These are phyloP conservation scores for Umbelopsis sp. DNA, from an alignment of 192 early-diverging fungal species.

Conservation along the genomic window DNA sequence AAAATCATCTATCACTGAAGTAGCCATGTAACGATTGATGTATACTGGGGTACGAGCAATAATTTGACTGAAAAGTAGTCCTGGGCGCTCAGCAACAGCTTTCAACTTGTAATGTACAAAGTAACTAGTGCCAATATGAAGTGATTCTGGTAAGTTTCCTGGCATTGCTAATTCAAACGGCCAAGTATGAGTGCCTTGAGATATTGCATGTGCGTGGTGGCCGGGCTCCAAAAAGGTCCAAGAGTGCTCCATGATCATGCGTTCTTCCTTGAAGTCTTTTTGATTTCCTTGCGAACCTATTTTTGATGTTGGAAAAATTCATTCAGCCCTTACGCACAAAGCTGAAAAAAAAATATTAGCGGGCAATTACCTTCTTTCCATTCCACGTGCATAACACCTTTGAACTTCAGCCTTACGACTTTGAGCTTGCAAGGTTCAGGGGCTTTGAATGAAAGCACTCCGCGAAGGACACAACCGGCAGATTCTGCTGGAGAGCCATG, in stretches of 20 bases:
- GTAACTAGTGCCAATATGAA: conserved; percentile 42
- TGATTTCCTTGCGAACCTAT: conserved; percentile 22
- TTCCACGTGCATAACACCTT: conserved; percentile 51
- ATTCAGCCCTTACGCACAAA: not conserved
- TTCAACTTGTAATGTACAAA: conserved; percentile 52
- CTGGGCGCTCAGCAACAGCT: conserved; percentile 50
- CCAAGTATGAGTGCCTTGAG: conserved; percentile 43
- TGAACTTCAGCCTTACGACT: conserved; percentile 47
- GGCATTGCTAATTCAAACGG: conserved; percentile 54
- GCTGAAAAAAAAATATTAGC: not conserved
- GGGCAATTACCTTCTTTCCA: conserved; percentile 41
- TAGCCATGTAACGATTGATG: not conserved
- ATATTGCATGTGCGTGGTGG: conserved; percentile 33
- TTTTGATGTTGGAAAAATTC: not conserved
- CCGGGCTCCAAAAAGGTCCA: conserved; percentile 55
- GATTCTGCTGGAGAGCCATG: conserved; percentile 39
- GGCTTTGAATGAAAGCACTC: conserved; percentile 48
- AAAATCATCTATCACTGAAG: conserved; percentile 31
- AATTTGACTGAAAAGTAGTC: conserved; percentile 47
- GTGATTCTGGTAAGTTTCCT: conserved; percentile 61
- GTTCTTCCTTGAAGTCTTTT: conserved; percentile 30
- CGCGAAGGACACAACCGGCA: conserved; percentile 51
- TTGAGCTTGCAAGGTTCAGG: conserved; percentile 50
- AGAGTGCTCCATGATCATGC: conserved; percentile 47
- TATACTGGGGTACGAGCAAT: conserved; percentile 16